phyloP scores from a whole-genome alignment of 1,284 basidiomycete genomes.

The Malassezia brasiliensis region DNA sequence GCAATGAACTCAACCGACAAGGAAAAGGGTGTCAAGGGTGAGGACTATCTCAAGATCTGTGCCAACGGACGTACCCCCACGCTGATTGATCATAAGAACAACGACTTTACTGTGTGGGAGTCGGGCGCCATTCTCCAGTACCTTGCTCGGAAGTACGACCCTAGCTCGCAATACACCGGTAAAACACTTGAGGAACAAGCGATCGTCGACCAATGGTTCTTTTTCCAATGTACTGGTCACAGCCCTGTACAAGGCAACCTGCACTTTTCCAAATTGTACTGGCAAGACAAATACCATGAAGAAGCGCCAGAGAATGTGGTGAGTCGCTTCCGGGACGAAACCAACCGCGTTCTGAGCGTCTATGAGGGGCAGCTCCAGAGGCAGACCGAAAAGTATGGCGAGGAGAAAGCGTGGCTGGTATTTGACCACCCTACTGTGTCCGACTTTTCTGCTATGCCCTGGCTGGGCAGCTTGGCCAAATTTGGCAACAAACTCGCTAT shows the following conservation, averaged over 20 bases:
- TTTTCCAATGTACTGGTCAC: slow-evolving; percentile 28
- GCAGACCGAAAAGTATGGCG: slow-evolving; percentile 26
- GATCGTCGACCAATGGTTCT: slow-evolving; percentile 30
- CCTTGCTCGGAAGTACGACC: slow-evolving; percentile 35
- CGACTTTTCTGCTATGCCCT: slow-evolving; percentile 20
- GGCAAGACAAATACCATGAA: slow-evolving; percentile 17
- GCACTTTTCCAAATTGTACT: slow-evolving; percentile 21
- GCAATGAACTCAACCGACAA: slow-evolving; percentile 29
- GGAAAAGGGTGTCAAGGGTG: slow-evolving; percentile 37
- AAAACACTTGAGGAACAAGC: slow-evolving; percentile 25
- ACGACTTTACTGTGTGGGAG: slow-evolving; percentile 35
- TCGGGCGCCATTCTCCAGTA: slow-evolving; percentile 34
- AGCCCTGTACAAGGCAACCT: slow-evolving; percentile 30
- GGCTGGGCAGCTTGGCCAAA: not conserved
- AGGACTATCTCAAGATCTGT: slow-evolving; percentile 32
- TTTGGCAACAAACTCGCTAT: not conserved
- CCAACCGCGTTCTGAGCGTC: slow-evolving; percentile 31
- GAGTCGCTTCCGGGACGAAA: slow-evolving; percentile 32
- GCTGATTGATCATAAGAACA: slow-evolving; percentile 34
- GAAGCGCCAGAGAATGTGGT: slow-evolving; percentile 25
- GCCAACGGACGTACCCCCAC: slow-evolving; percentile 37
- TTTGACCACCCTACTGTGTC: slow-evolving; percentile 38
- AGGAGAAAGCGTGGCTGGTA: slow-evolving; percentile 23
- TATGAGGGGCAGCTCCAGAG: slow-evolving; percentile 30
- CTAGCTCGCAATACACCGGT: slow-evolving; percentile 22